Conservation (phyloP, 352 stramenopile species). For the Thalassiosira ordinaria region DNA sequence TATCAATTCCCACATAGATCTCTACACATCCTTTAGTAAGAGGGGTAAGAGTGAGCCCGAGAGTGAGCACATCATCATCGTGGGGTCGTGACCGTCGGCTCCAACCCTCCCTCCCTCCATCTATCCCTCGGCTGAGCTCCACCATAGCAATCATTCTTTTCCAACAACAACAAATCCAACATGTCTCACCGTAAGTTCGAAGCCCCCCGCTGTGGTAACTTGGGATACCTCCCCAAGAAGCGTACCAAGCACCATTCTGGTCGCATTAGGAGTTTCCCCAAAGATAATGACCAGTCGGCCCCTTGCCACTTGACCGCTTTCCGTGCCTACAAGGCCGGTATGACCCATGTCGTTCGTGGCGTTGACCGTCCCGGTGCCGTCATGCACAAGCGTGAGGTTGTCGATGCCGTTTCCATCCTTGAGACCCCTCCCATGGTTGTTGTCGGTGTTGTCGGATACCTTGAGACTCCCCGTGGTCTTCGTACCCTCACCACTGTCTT, state of each 20-base stretch:
- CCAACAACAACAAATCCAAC: constrained; percentile 12
- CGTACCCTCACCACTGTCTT: constrained; percentile 99
- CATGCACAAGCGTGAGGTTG: constrained; percentile 99
- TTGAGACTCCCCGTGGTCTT: constrained; percentile 98
- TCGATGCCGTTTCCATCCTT: constrained; percentile 99
- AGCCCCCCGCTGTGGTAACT: constrained; percentile 91
- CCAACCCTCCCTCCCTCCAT: too few relatives aligned
- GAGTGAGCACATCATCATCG: too few relatives aligned
- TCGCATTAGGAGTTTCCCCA: constrained; percentile 99
- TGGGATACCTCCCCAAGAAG: constrained; percentile 99
- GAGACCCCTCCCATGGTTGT: constrained; percentile 99
- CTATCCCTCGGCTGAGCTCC: too few relatives aligned
- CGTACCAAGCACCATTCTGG: constrained; percentile 98
- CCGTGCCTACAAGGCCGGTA: constrained; percentile 99
- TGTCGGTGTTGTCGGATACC: constrained; percentile 99
- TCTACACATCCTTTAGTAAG: too few relatives aligned
- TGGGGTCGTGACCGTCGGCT: too few relatives aligned
- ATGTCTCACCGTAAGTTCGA: constrained; percentile 86
- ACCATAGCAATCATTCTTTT: not conserved
- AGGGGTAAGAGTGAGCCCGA: too few relatives aligned
- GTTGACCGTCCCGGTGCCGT: constrained; percentile 99
- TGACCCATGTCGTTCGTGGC: constrained; percentile 99
- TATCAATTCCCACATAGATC: too few relatives aligned
- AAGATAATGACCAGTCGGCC: constrained; percentile 94
- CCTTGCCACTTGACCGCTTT: constrained; percentile 98